Conservation (phyloP, 2,329 filamentous ascomycete genomes). For the Taxawa tesnikishii region DNA sequence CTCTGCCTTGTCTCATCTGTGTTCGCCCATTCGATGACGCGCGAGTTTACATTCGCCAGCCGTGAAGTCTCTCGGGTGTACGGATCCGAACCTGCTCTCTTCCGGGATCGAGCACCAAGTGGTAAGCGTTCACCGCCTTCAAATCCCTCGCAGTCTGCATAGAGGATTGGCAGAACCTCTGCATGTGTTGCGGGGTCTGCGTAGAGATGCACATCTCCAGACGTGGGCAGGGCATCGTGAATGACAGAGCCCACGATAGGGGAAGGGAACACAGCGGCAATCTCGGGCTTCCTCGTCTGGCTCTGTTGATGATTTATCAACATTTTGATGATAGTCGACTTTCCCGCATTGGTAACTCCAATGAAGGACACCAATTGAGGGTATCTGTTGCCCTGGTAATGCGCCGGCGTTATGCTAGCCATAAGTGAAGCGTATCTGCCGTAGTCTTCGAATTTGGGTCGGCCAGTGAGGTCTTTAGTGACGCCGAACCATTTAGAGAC, state of each 20-base stretch:
- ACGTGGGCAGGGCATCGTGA: conserved; percentile 27
- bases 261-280: conserved; percentile 13
- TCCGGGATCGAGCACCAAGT: conserved; percentile 10
- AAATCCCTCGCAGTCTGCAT: conserved; percentile 38
- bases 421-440: conserved; percentile 29
- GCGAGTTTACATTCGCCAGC: conserved; percentile 9
- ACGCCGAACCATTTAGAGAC: conserved; percentile 21
- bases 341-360: conserved; percentile 23
- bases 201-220: conserved; percentile 39
- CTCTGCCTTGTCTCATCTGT: conserved; percentile 11
- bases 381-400: conserved; percentile 2
- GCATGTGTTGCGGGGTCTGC: conserved; percentile 28
- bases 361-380: conserved; percentile 10
- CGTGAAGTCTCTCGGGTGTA: background rate
- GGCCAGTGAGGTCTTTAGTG: conserved; percentile 10
- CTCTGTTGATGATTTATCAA: conserved; percentile 23
- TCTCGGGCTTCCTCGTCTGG: conserved; percentile 17
- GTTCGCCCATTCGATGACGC: conserved; percentile 17
- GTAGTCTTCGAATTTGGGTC: conserved; percentile 21
- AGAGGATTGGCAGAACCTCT: conserved; percentile 27
- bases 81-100: conserved; percentile 1
- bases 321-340: conserved; percentile 34
- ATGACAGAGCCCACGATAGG: conserved; percentile 8
- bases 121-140: conserved; percentile 32
- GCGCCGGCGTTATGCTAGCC: conserved; percentile 13